Evolutionary conservation across 352 stramenopile genomes (phyloP).

Genomic region (Bremia lactucae): DNA sequence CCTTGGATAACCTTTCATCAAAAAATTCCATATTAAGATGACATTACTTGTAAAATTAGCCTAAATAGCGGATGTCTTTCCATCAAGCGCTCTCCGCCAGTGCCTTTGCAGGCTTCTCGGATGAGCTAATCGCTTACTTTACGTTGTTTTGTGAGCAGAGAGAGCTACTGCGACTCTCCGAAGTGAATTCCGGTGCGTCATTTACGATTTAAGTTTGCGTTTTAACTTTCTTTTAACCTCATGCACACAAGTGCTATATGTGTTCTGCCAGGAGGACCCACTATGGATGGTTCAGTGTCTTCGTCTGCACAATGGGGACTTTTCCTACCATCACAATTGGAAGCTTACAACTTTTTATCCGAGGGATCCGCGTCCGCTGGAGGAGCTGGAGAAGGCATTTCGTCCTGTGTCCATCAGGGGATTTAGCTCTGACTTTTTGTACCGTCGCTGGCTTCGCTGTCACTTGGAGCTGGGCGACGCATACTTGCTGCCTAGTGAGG

Average conservation of each 20-base stretch:
- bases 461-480: conserved; percentile 58
- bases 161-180: conserved; percentile 48
- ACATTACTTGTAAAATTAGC: too few species aligned
- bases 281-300: conserved; percentile 80
- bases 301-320: conserved; percentile 53
- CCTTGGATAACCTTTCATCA: too few species aligned
- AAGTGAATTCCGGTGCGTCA: conserved; percentile 61
- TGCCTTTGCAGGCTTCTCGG: conserved; percentile 51
- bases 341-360: conserved; percentile 76
- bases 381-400: conserved; percentile 16
- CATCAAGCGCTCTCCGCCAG: conserved; percentile 49
- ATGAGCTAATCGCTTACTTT: conserved; percentile 69
- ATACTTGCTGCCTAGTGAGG: conserved; percentile 33
- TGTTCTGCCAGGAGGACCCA: conserved; percentile 68
- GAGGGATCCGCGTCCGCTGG: conserved; percentile 24
- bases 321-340: conserved; percentile 55
- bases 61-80: conserved; percentile 26
- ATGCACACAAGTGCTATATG: conserved; percentile 51
- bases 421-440: conserved; percentile 77
- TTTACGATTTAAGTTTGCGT: not conserved
- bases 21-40: conserved; percentile 7
- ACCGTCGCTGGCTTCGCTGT: conserved; percentile 73
- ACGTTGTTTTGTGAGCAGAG: conserved; percentile 56
- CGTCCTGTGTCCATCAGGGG: conserved; percentile 9
- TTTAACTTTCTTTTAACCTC: not conserved